Base-by-base conservation (phyloP, 2,329 filamentous ascomycete genomes). In the Cercospora sesami region DNA sequence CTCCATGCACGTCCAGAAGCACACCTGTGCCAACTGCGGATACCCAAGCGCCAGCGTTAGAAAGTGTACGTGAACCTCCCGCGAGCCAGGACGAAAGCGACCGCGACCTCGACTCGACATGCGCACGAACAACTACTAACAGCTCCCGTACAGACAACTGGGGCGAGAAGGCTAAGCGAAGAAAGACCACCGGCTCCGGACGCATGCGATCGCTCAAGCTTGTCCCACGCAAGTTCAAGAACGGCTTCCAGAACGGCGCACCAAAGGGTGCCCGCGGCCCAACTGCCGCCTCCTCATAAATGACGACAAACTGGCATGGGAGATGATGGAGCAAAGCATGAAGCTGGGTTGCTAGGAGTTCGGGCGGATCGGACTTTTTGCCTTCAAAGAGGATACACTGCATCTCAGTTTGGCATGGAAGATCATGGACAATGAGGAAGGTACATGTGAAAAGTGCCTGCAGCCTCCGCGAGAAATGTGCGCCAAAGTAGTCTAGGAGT, bases 101-200 rank as follows among this genome's bases (percentile, higher is more conserved):
- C 63, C 51, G 66, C 55, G 61, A 63, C 58, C 60, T 45, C 58
- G 23, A 51, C 10, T 14, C 65, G 28, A 57, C 16, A 30, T 26
- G n/a, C 12, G 21, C 21, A 23, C 33, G 33, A 62, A 16, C 59
- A 62, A n/a, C 45, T 39, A 71, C 71, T 73, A 68, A 73, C 62
- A 67, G 39, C 55, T 45, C 53, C 30, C 53, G 18, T 48, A 82
- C 81, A 98, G 94, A 90, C 91, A 97, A 99, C 92, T 99, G 95
- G 95, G 89, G 92, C 84, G 94, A 98, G 90, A 99, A 99, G 92
- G 94, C 94, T 80, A 98, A 98, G 93, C 89, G 95, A 85, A 96
- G 95, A 91, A 98, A 97, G 94, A 97, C 94, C 81, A 94, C 92
- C 82, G 95, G 95, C 80, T 94, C 93, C 81, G 95, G 95, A 84